Evolutionary conservation across 345 rosid genomes (phyloP), one percentile per base, ranked within the genome.

Genomic region (Salix udensis): DNA sequence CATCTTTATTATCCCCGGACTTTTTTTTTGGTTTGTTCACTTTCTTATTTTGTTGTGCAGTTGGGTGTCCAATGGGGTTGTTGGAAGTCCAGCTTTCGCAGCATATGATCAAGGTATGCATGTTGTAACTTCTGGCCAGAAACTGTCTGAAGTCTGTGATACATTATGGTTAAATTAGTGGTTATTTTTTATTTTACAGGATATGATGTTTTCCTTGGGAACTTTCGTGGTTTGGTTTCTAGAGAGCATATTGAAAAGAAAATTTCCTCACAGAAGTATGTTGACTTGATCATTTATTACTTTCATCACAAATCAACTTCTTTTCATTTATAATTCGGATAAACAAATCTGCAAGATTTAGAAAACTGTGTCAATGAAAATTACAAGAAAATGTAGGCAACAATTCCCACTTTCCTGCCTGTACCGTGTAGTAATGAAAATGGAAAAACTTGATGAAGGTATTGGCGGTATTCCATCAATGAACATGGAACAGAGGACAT

Each of bases 51-150:
- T 60, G 14, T 52, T 52, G 21, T 71, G 69, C 90, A 96, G 98
- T 68, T 95, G 98, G 99, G 96, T 96, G 61, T 89, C 97, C 69
- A 93, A 93, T 86, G 99, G 98, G 34, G 83, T 96, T 77, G 98
- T 96, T 80, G 98, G 99, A 66, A 93, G 97, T 82, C 99, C 99
- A 18, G 98, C 99, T 76, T 96, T 93, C 83, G 99, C 98, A 70
- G 99, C 98, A 37, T 96, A 88, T 86, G 98, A 96, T 88, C 97
- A 96, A 86, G 99, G 99, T 96, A 72, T 70, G 52, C 4, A 46
- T 46, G 18, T 0, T 46, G 82, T 79, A 65, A 73, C 18, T 31
- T 36, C 37, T 76, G 28, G 11, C 61, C 76, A 64, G 67, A 70
- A 61, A n/a, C 53, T 53, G 55, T 40, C 71, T 78, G 46, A 71